These are phyloP conservation scores for Chrysosporium queenslandicum DNA, from an alignment of 2,329 filamentous ascomycete species.

Conservation along the genomic window DNA sequence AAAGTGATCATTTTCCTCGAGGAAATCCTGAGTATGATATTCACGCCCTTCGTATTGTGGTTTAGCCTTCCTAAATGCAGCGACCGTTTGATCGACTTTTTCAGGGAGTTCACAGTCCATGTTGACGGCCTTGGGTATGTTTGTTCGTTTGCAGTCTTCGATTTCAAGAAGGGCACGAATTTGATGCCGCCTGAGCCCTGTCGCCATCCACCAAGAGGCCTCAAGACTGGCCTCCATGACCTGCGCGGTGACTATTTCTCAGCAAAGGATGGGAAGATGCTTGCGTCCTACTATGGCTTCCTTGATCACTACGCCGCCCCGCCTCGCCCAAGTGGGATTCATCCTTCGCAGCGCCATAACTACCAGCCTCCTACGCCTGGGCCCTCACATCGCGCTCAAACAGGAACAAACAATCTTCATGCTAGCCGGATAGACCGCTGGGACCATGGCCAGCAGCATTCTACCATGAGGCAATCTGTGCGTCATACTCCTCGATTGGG, in stretches of 20 bases:
- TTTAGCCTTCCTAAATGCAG: constrained; percentile 78
- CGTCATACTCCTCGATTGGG: constrained; percentile 39
- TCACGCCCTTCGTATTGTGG: constrained; percentile 81
- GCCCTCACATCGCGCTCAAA: constrained; percentile 41
- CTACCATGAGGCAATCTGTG: background rate
- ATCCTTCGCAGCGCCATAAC: constrained; percentile 47
- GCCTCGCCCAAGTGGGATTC: constrained; percentile 56
- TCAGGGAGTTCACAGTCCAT: constrained; percentile 93
- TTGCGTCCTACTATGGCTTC: constrained; percentile 93
- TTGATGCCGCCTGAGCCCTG: constrained; percentile 35
- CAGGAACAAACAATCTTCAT: constrained; percentile 22
- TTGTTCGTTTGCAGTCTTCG: constrained; percentile 94
- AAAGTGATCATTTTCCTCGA: constrained; percentile 86
- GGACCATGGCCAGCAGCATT: constrained; percentile 24
- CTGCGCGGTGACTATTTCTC: constrained; percentile 86
- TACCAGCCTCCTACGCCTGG: constrained; percentile 56
- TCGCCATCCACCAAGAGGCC: constrained; percentile 27
- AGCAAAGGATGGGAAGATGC: constrained; percentile 95
- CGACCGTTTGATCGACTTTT: constrained; percentile 93
- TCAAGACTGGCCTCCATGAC: constrained; percentile 41
- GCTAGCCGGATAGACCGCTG: constrained; percentile 19
- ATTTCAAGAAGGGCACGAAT: constrained; percentile 75
- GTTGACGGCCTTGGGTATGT: constrained; percentile 94
- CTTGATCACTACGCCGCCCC: constrained; percentile 81
- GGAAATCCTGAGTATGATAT: constrained; percentile 82